Conservation (phyloP, 352 stramenopile species). For the Peronospora destructor region DNA sequence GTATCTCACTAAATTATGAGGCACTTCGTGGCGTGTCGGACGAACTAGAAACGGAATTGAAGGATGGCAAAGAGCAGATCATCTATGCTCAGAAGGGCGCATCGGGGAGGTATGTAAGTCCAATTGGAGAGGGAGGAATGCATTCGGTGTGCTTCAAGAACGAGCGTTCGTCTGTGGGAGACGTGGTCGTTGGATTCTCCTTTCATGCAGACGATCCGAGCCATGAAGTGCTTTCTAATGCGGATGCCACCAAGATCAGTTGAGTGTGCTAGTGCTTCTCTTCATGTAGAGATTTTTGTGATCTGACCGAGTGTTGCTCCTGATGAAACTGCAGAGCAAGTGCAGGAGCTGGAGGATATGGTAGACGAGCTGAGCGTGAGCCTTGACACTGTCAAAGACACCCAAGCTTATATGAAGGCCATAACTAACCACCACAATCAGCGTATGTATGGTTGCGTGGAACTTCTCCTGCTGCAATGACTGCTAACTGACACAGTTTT, state of each 20-base stretch:
- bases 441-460: slow-evolving; percentile 31
- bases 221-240: slow-evolving; percentile 84
- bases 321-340: slow-evolving; percentile 48
- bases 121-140: slow-evolving; percentile 45
- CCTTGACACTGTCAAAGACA: slow-evolving; percentile 84
- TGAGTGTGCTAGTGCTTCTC: slow-evolving; percentile 18
- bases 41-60: slow-evolving; percentile 57
- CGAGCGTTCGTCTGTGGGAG: slow-evolving; percentile 42
- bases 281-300: not conserved
- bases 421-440: slow-evolving; percentile 76
- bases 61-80: slow-evolving; percentile 45
- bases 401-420: slow-evolving; percentile 81
- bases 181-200: slow-evolving; percentile 79
- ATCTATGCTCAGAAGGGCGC: slow-evolving; percentile 51
- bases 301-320: not conserved
- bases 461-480: not conserved
- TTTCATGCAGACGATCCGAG: slow-evolving; percentile 80
- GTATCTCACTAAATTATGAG: slow-evolving; percentile 85
- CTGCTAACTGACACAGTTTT: not conserved
- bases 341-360: slow-evolving; percentile 80
- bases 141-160: slow-evolving; percentile 81
- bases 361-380: slow-evolving; percentile 83
- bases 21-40: slow-evolving; percentile 65
- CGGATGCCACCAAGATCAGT: slow-evolving; percentile 86
- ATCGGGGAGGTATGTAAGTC: slow-evolving; percentile 47